These are phyloP conservation scores for Populus simonii DNA, from an alignment of 345 rosid genomes.

Conservation along the genomic window DNA sequence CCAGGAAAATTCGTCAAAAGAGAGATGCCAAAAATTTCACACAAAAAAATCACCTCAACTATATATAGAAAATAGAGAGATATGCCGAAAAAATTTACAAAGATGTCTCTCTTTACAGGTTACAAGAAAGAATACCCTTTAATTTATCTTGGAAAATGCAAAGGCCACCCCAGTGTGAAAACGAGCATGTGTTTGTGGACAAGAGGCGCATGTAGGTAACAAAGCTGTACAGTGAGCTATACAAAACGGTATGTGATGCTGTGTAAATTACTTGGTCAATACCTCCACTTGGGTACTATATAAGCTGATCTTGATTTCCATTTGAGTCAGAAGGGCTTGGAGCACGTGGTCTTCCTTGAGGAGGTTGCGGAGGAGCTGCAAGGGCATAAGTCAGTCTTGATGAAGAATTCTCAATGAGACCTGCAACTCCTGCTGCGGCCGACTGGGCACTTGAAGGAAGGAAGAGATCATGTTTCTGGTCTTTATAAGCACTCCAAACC, in stretches of 20 bases:
- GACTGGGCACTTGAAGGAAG: slow-evolving; percentile 93
- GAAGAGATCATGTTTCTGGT: slow-evolving; percentile 97
- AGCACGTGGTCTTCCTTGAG: slow-evolving; percentile 33
- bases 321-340: slow-evolving; percentile 29
- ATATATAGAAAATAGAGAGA: slow-evolving; percentile 13
- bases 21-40: not conserved
- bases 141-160: not conserved
- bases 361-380: slow-evolving; percentile 58
- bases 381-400: slow-evolving; percentile 78
- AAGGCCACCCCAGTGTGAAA: not conserved
- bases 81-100: slow-evolving; percentile 31
- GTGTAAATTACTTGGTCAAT: slow-evolving; percentile 3
- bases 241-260: slow-evolving; percentile 15
- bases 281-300: slow-evolving; percentile 19
- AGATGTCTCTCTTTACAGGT: slow-evolving; percentile 24
- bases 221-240: slow-evolving; percentile 49
- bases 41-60: slow-evolving; percentile 27
- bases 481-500: slow-evolving; percentile 97
- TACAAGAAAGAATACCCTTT: slow-evolving; percentile 2
- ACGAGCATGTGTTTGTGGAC: not conserved
- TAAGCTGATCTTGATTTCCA: slow-evolving; percentile 34
- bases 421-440: slow-evolving; percentile 93
- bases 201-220: not conserved
- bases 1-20: not conserved
- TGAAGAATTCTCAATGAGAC: slow-evolving; percentile 84